A percentile compares a stretch with the other conserved stretches of the same genome.
These are phyloP conservation scores for Fusarium buxicola DNA, from an alignment of 2,329 filamentous ascomycete species.

Conservation along the genomic window DNA sequence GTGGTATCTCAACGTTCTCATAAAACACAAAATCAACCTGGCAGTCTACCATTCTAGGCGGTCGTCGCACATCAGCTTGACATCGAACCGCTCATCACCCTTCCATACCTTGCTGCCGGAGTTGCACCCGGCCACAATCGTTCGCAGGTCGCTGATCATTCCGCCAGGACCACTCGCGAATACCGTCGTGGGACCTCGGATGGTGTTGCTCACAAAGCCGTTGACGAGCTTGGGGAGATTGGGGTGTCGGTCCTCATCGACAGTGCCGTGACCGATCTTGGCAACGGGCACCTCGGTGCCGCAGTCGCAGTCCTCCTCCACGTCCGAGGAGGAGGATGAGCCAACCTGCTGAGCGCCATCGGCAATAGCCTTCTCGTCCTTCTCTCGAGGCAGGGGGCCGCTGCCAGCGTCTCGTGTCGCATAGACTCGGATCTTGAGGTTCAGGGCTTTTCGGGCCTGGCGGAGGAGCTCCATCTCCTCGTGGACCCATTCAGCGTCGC, in stretches of 20 bases:
- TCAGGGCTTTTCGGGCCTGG: constrained; percentile 50
- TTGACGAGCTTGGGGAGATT: constrained; percentile 60
- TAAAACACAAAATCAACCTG: constrained; percentile 17
- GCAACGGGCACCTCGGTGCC: constrained; percentile 47
- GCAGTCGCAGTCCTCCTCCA: constrained; percentile 41
- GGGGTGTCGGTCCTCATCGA: constrained; percentile 54
- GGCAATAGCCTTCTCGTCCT: constrained; percentile 36
- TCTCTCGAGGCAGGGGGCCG: constrained; percentile 35
- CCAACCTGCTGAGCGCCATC: constrained; percentile 26
- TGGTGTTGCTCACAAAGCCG: constrained; percentile 61
- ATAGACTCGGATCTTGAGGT: constrained; percentile 67
- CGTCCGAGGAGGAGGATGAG: constrained; percentile 44
- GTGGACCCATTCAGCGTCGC: constrained; percentile 68
- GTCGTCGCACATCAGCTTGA: constrained; percentile 70
- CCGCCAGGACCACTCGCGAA: constrained; percentile 70
- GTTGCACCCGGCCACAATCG: constrained; percentile 65
- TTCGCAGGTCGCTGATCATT: constrained; percentile 69
- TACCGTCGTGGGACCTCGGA: constrained; percentile 63
- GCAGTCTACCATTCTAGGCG: constrained; percentile 62
- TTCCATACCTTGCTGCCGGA: constrained; percentile 66
- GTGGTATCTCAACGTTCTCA: constrained; percentile 41
- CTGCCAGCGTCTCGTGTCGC: constrained; percentile 64
- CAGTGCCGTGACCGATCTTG: constrained; percentile 45
- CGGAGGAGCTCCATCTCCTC: constrained; percentile 65
- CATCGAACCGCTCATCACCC: constrained; percentile 66